Evolutionary conservation across 2,329 filamentous ascomycete genomes (phyloP), one percentile per base, ranked within the genome.

Genomic region (Berkeleyomyces rouxiae): DNA sequence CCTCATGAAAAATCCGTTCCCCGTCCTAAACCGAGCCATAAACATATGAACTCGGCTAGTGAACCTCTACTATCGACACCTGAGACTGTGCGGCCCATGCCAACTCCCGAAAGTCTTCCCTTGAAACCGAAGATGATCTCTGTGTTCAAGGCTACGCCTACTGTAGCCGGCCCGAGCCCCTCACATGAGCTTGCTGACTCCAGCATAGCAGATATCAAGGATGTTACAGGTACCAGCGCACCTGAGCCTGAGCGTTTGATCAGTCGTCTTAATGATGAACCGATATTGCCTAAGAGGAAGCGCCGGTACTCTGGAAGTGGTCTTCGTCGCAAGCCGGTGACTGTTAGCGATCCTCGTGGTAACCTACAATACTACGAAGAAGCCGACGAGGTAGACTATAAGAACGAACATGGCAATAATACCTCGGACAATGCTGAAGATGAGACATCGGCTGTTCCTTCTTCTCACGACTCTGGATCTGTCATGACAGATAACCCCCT

Each of bases 351-450:
- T 10, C 78, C 82, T 7, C 79, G 86, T 61, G 87, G 89, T n/a
- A 81, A 88, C 66, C 78, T 96, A n/a, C 85, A 95, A 71, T 96
- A 91, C 68, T 91, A 87, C 68, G 90, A 95, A 69, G 88, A 95
- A 68, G 89, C 92, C 37, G 90, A 91, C 31, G 92, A 95, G 69
- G 84, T 84, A 49, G 88, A 83, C 1, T 90, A 92, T 72, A 83
- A 84, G 67, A 86, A 86, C 65, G 86, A 88, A 67, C 46, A 79
- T 81, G 42, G 82, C 86, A 63, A 70, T 63, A 39, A 64, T 47
- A n/a, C 63, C 43, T 7, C 61, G 49, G 66, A 63, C 66, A 31
- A 44, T 13, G 13, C 16, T 4, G 53, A 58, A 11, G 53, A 11
- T 66, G 66, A 49, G 67, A 70, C 40, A 67, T 39, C 16, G 47